Conservation (phyloP, 1,139 yeast genomes). For the Diutina scorzettiae region DNA sequence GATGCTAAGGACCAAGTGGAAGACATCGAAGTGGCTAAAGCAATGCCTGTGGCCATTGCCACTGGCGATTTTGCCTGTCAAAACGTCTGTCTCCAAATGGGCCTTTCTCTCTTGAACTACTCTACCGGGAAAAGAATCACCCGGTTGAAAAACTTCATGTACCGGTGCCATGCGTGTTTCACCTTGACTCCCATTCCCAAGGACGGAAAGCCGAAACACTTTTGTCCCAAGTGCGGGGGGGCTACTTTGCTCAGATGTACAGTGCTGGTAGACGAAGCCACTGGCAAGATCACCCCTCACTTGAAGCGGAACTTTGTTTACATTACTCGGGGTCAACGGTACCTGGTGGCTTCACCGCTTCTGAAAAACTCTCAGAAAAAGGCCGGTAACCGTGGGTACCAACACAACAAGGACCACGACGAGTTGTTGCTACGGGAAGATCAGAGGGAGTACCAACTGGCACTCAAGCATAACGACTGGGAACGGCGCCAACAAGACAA, state of each 20-base stretch:
- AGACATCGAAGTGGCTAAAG: slow-evolving; percentile 16
- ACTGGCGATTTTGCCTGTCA: slow-evolving; percentile 98
- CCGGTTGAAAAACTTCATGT: slow-evolving; percentile 82
- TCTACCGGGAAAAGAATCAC: slow-evolving; percentile 78
- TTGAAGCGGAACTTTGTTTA: slow-evolving; percentile 87
- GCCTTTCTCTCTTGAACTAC: slow-evolving; percentile 74
- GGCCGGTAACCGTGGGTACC: slow-evolving; percentile 63
- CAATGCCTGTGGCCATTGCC: slow-evolving; percentile 66
- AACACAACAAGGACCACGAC: slow-evolving; percentile 47
- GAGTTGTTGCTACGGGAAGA: slow-evolving; percentile 74
- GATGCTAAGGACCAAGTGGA: slow-evolving; percentile 39
- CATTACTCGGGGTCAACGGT: slow-evolving; percentile 81
- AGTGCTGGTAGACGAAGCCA: slow-evolving; percentile 64
- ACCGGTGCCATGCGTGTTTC: slow-evolving; percentile 96
- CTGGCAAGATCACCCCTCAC: slow-evolving; percentile 85
- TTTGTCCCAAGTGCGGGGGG: slow-evolving; percentile 96
- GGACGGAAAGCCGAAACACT: slow-evolving; percentile 67
- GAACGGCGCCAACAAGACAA: slow-evolving; percentile 79
- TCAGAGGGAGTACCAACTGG: slow-evolving; percentile 85
- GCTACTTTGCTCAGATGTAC: slow-evolving; percentile 83
- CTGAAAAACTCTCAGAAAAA: slow-evolving; percentile 51
- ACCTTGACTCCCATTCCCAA: slow-evolving; percentile 65
- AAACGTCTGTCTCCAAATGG: slow-evolving; percentile 86
- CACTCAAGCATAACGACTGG: slow-evolving; percentile 82
- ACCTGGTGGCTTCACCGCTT: slow-evolving; percentile 60